Base-by-base conservation (phyloP, 768 basidiomycete species). In the Lenzites betulinus region DNA sequence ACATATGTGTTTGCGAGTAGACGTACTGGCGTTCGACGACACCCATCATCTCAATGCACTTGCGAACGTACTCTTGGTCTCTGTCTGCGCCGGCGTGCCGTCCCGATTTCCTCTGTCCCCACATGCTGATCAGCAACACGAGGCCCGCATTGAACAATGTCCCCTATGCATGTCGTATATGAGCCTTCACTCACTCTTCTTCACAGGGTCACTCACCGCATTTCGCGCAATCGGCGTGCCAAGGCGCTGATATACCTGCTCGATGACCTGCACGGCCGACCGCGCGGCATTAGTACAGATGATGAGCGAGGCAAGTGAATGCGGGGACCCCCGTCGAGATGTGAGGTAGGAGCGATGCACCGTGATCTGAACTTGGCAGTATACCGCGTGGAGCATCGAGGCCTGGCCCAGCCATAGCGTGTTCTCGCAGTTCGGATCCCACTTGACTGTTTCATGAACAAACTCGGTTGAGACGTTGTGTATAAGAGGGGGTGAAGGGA, bases 281-380 rank as follows among this genome's bases (percentile, higher is more conserved):
- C 90, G 79, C 1, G 93, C 89, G 0, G 93, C 86, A 59, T 93
- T 93, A 16, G 88, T 85, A 70, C 92, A 93, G 54, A 94, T 92
- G 0, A 90, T 89, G 38, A 93, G 77, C 0, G 90, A 87, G 69
- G 75, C 85, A 63, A 86, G 81, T 1, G 78, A 76, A 25, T 81
- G 67, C 3, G 74, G 69, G 0, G 78, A 75, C 0, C 78, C 79
- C 52, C 83, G 84, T 35, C 80, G 75, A 0, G 82, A 82, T 0
- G 89, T 88, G 60, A 94, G 88, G 71, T 90, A 92, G 2, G 87
- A 86, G 41, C 92, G 79, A 70, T 94, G 92, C 46, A 92, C 83
- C 56, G 85, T 76, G 64, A 93, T 92, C 65, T 82, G 77, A 11
- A 71, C 62, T 25, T 76, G 75, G 66, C 82, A 83, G 68, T 80